Percentiles rank a stretch among this genome's conserved stretches.
phyloP scores from a whole-genome alignment of 2,329 filamentous ascomycete species.

The Paraphaeosphaeria minitans region DNA sequence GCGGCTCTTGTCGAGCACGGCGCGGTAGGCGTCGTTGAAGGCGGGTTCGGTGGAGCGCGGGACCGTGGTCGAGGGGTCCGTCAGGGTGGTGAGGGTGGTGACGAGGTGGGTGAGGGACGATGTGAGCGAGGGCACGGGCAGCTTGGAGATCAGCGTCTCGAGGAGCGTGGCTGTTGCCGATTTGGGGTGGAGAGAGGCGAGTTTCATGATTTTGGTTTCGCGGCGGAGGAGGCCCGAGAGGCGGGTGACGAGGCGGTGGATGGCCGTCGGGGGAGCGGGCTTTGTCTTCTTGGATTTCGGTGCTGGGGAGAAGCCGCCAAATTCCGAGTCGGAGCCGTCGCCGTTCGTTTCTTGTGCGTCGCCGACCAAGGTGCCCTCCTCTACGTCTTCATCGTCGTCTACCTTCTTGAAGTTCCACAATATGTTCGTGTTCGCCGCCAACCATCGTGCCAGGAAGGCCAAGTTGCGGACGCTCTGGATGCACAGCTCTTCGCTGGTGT shows the following conservation, averaged over 20 bases:
- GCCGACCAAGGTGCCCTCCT: conserved; percentile 53
- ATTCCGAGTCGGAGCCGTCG: conserved; percentile 44
- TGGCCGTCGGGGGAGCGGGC: conserved; percentile 50
- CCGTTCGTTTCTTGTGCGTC: conserved; percentile 38
- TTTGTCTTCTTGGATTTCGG: conserved; percentile 30
- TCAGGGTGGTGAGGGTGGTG: conserved; percentile 78
- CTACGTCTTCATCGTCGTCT: conserved; percentile 50
- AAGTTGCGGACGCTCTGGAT: conserved; percentile 80
- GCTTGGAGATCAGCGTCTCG: conserved; percentile 68
- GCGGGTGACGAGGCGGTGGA: conserved; percentile 79
- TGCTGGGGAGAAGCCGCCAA: conserved; percentile 29
- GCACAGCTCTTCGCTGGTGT: conserved; percentile 75
- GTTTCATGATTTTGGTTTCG: conserved; percentile 61
- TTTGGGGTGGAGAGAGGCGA: conserved; percentile 72
- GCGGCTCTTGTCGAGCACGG: conserved; percentile 71
- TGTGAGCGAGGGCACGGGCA: conserved; percentile 62
- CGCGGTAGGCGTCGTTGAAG: conserved; percentile 71
- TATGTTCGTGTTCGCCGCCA: conserved; percentile 61
- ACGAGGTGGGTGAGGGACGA: conserved; percentile 69
- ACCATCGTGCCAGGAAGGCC: conserved; percentile 75
- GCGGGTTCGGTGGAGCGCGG: conserved; percentile 73
- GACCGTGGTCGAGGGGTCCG: conserved; percentile 74
- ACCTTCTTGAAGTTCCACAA: conserved; percentile 51
- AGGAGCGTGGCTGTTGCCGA: conserved; percentile 76
- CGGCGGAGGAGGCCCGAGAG: conserved; percentile 79